Base-by-base conservation (phyloP, 169 alveolate genomes). In the Plasmodium vivax region DNA sequence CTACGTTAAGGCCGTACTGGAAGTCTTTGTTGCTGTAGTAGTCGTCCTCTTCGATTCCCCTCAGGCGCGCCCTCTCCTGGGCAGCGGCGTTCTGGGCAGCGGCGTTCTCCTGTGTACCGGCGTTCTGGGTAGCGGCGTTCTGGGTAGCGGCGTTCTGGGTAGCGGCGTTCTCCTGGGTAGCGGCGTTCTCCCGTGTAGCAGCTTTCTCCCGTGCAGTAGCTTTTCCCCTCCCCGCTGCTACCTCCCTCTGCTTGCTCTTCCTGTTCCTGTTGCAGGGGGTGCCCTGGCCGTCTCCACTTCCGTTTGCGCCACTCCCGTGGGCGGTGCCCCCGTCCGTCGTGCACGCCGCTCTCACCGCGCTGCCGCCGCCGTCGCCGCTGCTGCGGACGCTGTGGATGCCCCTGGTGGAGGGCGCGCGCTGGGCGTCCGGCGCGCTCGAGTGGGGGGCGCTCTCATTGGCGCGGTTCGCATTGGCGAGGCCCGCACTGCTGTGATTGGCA, bases 1-100 rank as follows among this genome's bases (percentile, higher is more conserved):
- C 98, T 30, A 96, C 98, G 43, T 97, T 97, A 32, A 97, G 80
- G 5, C 98, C 98, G 81, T 97, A 97, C 34, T 90, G 94, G 36
- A 90, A 90, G 36, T 90, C 94, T 56, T 58, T 87, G 38, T 45
- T 79, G 32, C 56, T 51, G 68, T 56, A 75, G 68, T 79, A 32
- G 32, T 87, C 93, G 10, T 87, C 77, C 10, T 87, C 73, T 34
- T 45, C 72, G 9, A 51, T 51, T 51, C 62, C 62, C 16, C 62
- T 12, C 9, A 51, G 19, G 23, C 62, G 79, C 56, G 77, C 32
- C 16, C 30, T 32, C 51, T 51, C 82, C 74, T 16, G 10, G 3
- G 19, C 71, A 2, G 14, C 19, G 1, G 14, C 16, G n/a, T n/a
- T n/a, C n/a, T n/a, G n/a, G n/a, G n/a, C n/a, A n/a, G n/a, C n/a